These are phyloP conservation scores for Logfia minima DNA, from an alignment of 129 eudicot genomes.

Conservation along the genomic window DNA sequence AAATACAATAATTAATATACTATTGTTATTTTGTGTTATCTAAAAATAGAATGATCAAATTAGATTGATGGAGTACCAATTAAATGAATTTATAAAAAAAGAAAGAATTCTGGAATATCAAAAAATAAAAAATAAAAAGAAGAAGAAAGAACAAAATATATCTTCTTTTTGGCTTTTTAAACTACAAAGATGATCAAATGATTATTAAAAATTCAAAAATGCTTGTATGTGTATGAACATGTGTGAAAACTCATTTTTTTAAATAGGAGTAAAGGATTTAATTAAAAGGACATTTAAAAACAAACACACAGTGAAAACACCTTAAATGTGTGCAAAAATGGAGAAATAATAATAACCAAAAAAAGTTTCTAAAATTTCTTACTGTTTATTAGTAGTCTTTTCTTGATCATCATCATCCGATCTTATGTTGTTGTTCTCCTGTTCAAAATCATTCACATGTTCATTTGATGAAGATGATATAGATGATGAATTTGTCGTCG, in stretches of 20 bases:
- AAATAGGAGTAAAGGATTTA: not conserved
- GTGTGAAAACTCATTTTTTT: slow-evolving; percentile 15
- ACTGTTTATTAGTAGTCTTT: slow-evolving; percentile 56
- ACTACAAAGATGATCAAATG: not conserved
- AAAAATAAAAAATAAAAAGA: not conserved
- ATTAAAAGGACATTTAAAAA: not conserved
- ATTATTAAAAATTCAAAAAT: not conserved
- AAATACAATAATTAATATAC: too few species aligned
- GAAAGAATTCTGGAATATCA: not conserved
- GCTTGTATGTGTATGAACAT: slow-evolving; percentile 1
- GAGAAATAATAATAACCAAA: not conserved
- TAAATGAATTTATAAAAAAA: too few species aligned
- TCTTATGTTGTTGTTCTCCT: slow-evolving; percentile 32
- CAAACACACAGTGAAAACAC: slow-evolving; percentile 23
- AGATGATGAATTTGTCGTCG: slow-evolving; percentile 60
- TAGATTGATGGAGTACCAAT: too few species aligned
- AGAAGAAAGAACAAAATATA: not conserved
- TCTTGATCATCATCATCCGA: slow-evolving; percentile 46
- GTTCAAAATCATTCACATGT: slow-evolving; percentile 43
- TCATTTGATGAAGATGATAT: slow-evolving; percentile 73
- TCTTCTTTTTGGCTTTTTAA: not conserved
- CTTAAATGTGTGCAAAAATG: not conserved
- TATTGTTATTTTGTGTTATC: not conserved
- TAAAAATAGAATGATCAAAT: not conserved
- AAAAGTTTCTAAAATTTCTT: not conserved